Base-by-base conservation (phyloP, 805 yeast species). In the Barnettozyma pratensis region DNA sequence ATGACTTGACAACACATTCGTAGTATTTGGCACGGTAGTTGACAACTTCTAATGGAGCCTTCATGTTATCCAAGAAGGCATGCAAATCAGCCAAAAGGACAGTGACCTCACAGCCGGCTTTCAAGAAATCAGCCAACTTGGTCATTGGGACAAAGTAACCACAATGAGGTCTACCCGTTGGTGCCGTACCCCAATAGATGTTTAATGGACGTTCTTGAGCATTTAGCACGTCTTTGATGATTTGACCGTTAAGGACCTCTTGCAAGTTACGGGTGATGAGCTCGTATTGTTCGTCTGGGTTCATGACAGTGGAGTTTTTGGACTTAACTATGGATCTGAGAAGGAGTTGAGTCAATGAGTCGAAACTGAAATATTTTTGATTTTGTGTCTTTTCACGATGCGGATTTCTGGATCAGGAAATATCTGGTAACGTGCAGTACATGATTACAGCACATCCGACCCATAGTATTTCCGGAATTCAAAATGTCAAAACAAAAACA, bases 161-260 rank as follows among this genome's bases (percentile, higher is more conserved):
- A 73, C 97, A 91, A 71, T 94, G 99, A 41, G 98, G 97, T 70
- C 81, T 87, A 46, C 99, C 99, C 5, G 99, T 94, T 52, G 99
- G 98, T 7, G 99, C 99, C 25, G 98, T 91, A 57, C 99, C 99
- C 98, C 97, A 94, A 80, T 94, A 94, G 62, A 94, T 71, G 62
- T 81, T 86, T 57, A 95, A 69, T 11, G 94, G 87, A 60, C 96
- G 81, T 62, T 88, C 85, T n/a, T 45, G 48, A 4, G 42, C 47
- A 38, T 47, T 35, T 6, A 91, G 73, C 34, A 89, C 81, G 63
- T 89, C 79, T 64, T 86, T 86, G 69, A 92, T 87, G 68, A 90
- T 88, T 14, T 41, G 48, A 7, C 48, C 48, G 29, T 46, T 89
- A 51, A 94, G 77, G 45, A 86, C 92, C 73, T 94, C 99, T 69